Evolutionary conservation across 1,284 basidiomycete genomes (phyloP).

Genomic region (Cryptococcus sp.): DNA sequence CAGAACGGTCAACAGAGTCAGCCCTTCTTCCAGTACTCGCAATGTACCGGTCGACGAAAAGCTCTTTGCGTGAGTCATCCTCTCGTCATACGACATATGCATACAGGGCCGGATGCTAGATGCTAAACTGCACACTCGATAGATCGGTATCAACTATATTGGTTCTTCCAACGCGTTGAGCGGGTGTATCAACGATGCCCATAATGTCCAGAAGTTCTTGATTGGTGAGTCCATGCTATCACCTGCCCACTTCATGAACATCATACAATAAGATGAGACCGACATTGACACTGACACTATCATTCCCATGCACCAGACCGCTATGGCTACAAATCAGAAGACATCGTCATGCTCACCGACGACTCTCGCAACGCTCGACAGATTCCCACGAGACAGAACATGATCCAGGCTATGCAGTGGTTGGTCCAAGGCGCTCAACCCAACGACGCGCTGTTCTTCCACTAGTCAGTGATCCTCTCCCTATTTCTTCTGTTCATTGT

Average conservation of each 20-base stretch:
- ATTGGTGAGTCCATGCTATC: conserved; percentile 55
- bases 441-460: conserved; percentile 90
- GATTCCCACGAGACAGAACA: conserved; percentile 76
- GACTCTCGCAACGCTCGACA: conserved; percentile 65
- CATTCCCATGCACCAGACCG: conserved; percentile 36
- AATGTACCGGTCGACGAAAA: conserved; percentile 76
- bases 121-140: no score
- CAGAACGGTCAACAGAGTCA: conserved; percentile 60
- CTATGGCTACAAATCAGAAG: conserved; percentile 71
- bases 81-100: no score
- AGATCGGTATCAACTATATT: conserved; percentile 53
- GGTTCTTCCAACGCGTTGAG: conserved; percentile 39
- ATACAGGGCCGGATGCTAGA: no score
- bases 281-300: neutral
- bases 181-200: conserved; percentile 87
- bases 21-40: conserved; percentile 78
- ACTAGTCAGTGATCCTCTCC: conserved; percentile 52
- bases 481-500: neutral
- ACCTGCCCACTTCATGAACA: neutral
- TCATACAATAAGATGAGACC: neutral
- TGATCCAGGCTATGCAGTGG: conserved; percentile 87
- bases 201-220: conserved; percentile 74
- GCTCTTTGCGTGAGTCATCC: conserved; percentile 58
- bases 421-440: conserved; percentile 73
- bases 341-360: conserved; percentile 88